phyloP scores from a whole-genome alignment of 768 basidiomycete species.

The Calocera cornea region DNA sequence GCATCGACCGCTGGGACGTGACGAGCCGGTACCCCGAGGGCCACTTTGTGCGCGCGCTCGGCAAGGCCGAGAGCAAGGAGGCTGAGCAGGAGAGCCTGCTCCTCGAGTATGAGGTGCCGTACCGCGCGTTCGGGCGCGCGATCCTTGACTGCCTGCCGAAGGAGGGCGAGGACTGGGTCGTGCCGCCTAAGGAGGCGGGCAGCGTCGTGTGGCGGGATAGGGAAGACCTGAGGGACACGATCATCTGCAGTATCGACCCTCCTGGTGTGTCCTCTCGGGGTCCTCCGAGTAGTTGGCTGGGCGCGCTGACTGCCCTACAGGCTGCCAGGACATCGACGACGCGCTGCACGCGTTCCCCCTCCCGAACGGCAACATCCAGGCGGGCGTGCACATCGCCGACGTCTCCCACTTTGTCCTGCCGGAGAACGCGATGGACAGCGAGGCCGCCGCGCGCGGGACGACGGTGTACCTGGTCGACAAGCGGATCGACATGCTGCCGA shows the following conservation, averaged over 20 bases:
- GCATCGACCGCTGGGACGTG: constrained; percentile 82
- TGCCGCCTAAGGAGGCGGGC: constrained; percentile 54
- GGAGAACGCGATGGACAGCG: constrained; percentile 90
- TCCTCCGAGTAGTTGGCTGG: not conserved
- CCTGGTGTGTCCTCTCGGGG: constrained; percentile 49
- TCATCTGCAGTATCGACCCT: constrained; percentile 95
- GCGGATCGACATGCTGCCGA: constrained; percentile 95
- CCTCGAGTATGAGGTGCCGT: constrained; percentile 90
- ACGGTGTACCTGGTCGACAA: constrained; percentile 98
- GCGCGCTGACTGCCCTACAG: constrained; percentile 29
- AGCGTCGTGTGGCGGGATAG: constrained; percentile 61
- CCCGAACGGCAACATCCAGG: constrained; percentile 89
- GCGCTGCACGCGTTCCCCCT: constrained; percentile 80
- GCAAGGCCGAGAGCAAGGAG: constrained; percentile 84
- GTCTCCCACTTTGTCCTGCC: constrained; percentile 91
- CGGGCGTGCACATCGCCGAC: constrained; percentile 97
- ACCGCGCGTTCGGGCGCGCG: constrained; percentile 90
- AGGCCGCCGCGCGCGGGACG: constrained; percentile 90
- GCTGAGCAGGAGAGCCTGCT: constrained; percentile 90
- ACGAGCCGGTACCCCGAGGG: constrained; percentile 90
- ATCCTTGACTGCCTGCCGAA: constrained; percentile 79
- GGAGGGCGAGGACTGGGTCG: constrained; percentile 86
- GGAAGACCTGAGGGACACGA: constrained; percentile 70
- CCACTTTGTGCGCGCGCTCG: constrained; percentile 87
- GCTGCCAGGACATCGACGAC: constrained; percentile 97